phyloP scores from a whole-genome alignment of 345 rosid genomes.

The Cardamine occulta region DNA sequence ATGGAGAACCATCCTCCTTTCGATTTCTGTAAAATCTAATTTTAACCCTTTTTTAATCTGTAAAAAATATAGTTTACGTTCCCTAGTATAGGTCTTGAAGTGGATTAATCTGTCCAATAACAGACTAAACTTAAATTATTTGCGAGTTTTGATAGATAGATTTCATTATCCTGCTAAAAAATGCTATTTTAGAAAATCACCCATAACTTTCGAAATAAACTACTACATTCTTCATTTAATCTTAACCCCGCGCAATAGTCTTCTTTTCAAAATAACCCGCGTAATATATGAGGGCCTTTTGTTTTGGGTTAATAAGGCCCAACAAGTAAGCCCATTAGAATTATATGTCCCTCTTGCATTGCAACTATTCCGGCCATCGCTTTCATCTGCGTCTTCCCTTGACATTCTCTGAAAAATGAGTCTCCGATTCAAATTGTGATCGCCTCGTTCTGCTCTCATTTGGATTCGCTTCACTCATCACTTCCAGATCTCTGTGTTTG shows the following conservation, averaged over 20 bases:
- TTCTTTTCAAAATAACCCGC: not conserved
- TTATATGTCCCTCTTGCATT: not conserved
- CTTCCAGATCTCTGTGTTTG: no score
- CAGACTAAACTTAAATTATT: not conserved
- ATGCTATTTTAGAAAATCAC: not conserved
- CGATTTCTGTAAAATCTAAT: conserved; percentile 24
- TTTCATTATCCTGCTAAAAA: no score
- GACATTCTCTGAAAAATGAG: no score
- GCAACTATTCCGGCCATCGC: not conserved
- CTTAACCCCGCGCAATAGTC: no score
- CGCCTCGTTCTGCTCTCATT: not conserved
- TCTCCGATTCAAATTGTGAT: not conserved
- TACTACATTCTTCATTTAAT: no score
- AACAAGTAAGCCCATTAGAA: not conserved
- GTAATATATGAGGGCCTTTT: not conserved
- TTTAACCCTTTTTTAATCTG: not conserved
- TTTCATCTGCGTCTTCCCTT: no score
- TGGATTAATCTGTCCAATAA: conserved; percentile 10
- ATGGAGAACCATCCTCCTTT: conserved; percentile 39
- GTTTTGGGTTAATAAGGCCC: not conserved
- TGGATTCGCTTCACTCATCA: no score
- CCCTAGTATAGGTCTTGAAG: not conserved
- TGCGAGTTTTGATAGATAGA: not conserved
- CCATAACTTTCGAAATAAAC: not conserved
- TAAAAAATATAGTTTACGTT: not conserved